Evolutionary conservation across 1,284 basidiomycete species (phyloP), one percentile per base, ranked within the genome.

Genomic region (Ceratobasidium sp.): DNA sequence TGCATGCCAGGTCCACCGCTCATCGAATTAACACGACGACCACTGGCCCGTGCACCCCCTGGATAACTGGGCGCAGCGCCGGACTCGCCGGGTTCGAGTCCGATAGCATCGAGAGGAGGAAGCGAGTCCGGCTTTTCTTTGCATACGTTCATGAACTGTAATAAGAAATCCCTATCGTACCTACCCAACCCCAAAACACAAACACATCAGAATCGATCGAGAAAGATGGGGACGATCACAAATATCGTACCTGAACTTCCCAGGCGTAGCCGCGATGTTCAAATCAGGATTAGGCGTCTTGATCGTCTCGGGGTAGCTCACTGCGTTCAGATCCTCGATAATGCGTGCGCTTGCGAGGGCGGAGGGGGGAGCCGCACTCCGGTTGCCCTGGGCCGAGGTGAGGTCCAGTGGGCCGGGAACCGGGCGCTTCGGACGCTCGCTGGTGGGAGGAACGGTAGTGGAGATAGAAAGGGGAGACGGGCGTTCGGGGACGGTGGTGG

Each of bases 281-380:
- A 99, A 91, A 79, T 95, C 94, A 6, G 92, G 84, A 78, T 88
- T 89, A 2, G 97, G 97, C 77, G 96, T 94, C 82, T 88, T 88
- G 81, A 97, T 89, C 60, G 93, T 90, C 74, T 90, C 89, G 2
- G 97, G 97, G 81, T 99, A 99, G 27, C 87, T 84, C 59, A 99
- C 88, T 73, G 88, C 85, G 53, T 86, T 87, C 64, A 99, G 87
- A 82, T 97, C 92, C 75, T 95, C 91, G 78, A 99, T 98, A 75
- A 89, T 87, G 54, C 90, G 88, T 47, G 94, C 94, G 29, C 90
- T 89, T 45, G 89, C 87, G 47, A 94, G 86, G 7, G 92, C 91
- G 53, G 91, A 91, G n/a, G 88, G 88, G 41, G 88, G 86, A 51
- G 90, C 77, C 7, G 79, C 60, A 24, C 24, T 63, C 22, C 6